Evolutionary conservation across 2,329 filamentous ascomycete genomes (phyloP).

Genomic region (Microcyclosporella mali): DNA sequence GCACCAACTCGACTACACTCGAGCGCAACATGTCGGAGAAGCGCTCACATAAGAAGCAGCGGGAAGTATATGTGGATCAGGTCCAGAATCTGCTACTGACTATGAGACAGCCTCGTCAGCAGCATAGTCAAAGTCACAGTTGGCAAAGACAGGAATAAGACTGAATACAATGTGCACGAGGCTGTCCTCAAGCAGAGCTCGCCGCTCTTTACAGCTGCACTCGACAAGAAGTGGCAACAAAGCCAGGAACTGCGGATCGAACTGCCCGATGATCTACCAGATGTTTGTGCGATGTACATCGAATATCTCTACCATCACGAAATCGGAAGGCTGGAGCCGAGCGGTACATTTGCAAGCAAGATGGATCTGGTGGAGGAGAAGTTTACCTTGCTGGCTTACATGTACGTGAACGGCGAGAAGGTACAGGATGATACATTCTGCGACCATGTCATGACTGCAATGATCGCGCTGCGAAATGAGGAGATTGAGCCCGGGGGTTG

Average conservation of each 20-base stretch:
- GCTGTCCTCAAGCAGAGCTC: slow-evolving; percentile 2
- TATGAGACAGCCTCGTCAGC: neutral
- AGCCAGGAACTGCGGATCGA: slow-evolving; percentile 1
- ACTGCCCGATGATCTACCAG: slow-evolving; percentile 1
- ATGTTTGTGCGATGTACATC: slow-evolving; percentile 3
- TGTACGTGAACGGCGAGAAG: slow-evolving; percentile 11
- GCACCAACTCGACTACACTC: too few species aligned
- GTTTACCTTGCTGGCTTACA: neutral
- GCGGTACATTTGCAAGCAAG: neutral
- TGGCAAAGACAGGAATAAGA: neutral
- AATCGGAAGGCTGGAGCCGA: neutral
- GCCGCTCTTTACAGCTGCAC: slow-evolving; percentile 4
- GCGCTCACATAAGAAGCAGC: neutral
- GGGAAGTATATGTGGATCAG: neutral
- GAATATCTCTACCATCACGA: slow-evolving; percentile 5
- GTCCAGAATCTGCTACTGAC: neutral
- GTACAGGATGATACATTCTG: slow-evolving; percentile 4
- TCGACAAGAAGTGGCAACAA: slow-evolving; percentile 7
- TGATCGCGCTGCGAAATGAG: neutral
- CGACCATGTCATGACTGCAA: slow-evolving; percentile 1
- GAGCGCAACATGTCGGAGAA: neutral
- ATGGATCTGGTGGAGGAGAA: neutral
- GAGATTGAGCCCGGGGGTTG: neutral
- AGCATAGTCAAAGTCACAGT: slow-evolving; percentile 2
- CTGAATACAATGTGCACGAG: slow-evolving; percentile 2